Evolutionary conservation across 352 stramenopile genomes (phyloP).

Genomic region (Phytopythium sindhum): DNA sequence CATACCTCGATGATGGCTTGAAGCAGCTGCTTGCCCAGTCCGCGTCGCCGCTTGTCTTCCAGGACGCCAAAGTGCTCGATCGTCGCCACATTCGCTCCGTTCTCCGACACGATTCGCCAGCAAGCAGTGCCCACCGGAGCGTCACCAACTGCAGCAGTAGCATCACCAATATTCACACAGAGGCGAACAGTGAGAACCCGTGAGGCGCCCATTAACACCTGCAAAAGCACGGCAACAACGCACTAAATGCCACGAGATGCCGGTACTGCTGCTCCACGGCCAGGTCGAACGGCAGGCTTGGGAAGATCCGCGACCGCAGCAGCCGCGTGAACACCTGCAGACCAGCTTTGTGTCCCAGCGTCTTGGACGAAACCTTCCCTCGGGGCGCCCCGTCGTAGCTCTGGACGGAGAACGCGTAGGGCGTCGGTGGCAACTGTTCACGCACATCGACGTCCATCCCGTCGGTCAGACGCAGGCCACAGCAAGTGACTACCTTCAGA

Average conservation of each 20-base stretch:
- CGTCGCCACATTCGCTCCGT: conserved; percentile 39
- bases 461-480: background rate
- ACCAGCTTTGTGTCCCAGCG: conserved; percentile 21
- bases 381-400: conserved; percentile 42
- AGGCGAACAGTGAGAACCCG: background rate
- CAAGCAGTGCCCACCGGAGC: conserved; percentile 54
- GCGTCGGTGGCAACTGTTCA: conserved; percentile 27
- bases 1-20: conserved; percentile 45
- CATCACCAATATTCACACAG: background rate
- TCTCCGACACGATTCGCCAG: conserved; percentile 37
- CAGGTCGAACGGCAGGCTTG: conserved; percentile 19
- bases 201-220: conserved; percentile 10
- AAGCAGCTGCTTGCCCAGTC: conserved; percentile 52
- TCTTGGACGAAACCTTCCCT: conserved; percentile 13
- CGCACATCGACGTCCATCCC: background rate
- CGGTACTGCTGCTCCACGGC: conserved; percentile 33
- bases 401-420: conserved; percentile 47
- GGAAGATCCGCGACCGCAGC: conserved; percentile 46
- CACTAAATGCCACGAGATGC: conserved; percentile 68
- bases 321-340: conserved; percentile 57
- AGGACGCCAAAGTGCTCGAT: conserved; percentile 66
- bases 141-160: conserved; percentile 49
- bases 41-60: conserved; percentile 42
- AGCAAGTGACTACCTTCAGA: background rate
- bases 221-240: conserved; percentile 10